Evolutionary conservation across 1,284 basidiomycete species (phyloP).

Genomic region (Cystobasidiaceae sp.): DNA sequence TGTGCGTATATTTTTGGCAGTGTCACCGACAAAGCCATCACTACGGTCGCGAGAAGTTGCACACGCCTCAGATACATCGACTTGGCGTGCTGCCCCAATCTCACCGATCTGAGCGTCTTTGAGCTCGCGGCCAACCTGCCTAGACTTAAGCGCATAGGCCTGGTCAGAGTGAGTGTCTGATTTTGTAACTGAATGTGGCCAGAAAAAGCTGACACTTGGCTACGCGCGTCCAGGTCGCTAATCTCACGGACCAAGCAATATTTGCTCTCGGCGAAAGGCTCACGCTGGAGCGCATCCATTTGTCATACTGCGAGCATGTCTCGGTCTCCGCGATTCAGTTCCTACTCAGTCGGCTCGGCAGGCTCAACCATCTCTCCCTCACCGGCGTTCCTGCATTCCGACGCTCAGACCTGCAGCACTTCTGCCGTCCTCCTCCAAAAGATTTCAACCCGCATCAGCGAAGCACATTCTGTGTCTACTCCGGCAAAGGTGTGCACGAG

Average conservation of each 20-base stretch:
- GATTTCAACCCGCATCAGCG: constrained; percentile 90
- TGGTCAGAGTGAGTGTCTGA: constrained; percentile 67
- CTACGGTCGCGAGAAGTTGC: constrained; percentile 75
- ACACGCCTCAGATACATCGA: constrained; percentile 94
- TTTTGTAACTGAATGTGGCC: not conserved
- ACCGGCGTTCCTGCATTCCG: constrained; percentile 94
- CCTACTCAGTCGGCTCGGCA: constrained; percentile 76
- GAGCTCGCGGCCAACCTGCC: constrained; percentile 77
- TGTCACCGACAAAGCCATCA: constrained; percentile 86
- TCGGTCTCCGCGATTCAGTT: constrained; percentile 85
- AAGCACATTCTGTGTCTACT: constrained; percentile 94
- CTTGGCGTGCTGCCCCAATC: constrained; percentile 71
- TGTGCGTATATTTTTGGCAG: constrained; percentile 47
- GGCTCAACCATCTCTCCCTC: constrained; percentile 88
- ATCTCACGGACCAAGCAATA: constrained; percentile 89
- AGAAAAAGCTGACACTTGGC: not conserved
- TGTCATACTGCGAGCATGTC: constrained; percentile 96
- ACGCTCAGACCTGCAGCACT: constrained; percentile 76
- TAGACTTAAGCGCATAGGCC: constrained; percentile 87
- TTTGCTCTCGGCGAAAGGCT: constrained; percentile 71
- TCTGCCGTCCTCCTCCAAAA: constrained; percentile 85
- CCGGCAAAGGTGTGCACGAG: constrained; percentile 79
- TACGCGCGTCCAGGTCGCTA: constrained; percentile 57
- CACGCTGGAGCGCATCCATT: constrained; percentile 82
- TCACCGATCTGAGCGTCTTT: constrained; percentile 91